Conservation (phyloP, 352 stramenopile genomes). For the Globisporangium spinosum region DNA sequence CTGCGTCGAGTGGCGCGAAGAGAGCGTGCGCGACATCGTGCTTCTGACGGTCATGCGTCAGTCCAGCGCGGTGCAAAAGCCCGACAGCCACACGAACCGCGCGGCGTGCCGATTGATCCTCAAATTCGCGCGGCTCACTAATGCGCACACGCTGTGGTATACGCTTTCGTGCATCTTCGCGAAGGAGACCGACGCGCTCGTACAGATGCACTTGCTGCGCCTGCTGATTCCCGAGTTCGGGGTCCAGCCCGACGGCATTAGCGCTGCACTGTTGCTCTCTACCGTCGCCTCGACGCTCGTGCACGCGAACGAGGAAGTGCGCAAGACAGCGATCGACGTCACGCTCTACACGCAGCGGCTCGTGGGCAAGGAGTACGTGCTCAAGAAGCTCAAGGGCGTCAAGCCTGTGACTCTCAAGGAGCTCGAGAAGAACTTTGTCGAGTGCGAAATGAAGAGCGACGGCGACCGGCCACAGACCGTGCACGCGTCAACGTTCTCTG, state of each 20-base stretch:
- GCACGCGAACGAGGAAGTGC: conserved; percentile 68
- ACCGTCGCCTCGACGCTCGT: conserved; percentile 42
- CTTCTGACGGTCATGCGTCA: conserved; percentile 62
- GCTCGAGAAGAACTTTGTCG: conserved; percentile 81
- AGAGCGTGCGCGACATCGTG: conserved; percentile 52
- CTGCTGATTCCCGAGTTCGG: conserved; percentile 76
- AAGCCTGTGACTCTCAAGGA: conserved; percentile 79
- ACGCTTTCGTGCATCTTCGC: conserved; percentile 71
- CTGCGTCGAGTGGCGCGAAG: conserved; percentile 70
- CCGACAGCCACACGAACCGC: conserved; percentile 71
- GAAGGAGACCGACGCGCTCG: conserved; percentile 59
- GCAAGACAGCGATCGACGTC: conserved; percentile 73
- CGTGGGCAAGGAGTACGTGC: conserved; percentile 65
- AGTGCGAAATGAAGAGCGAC: conserved; percentile 37
- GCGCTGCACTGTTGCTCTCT: conserved; percentile 47
- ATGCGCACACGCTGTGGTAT: conserved; percentile 64
- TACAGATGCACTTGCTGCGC: conserved; percentile 82
- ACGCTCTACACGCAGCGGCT: conserved; percentile 70
- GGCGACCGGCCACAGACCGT: conserved; percentile 56
- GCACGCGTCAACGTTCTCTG: conserved; percentile 24
- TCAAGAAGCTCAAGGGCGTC: conserved; percentile 66
- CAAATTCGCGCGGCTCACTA: conserved; percentile 66
- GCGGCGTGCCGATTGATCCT: conserved; percentile 71
- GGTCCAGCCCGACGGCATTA: conserved; percentile 66
- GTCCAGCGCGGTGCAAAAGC: conserved; percentile 69